These are phyloP conservation scores for Rhodotorula sp. DNA, from an alignment of 1,284 basidiomycete species.

Conservation along the genomic window DNA sequence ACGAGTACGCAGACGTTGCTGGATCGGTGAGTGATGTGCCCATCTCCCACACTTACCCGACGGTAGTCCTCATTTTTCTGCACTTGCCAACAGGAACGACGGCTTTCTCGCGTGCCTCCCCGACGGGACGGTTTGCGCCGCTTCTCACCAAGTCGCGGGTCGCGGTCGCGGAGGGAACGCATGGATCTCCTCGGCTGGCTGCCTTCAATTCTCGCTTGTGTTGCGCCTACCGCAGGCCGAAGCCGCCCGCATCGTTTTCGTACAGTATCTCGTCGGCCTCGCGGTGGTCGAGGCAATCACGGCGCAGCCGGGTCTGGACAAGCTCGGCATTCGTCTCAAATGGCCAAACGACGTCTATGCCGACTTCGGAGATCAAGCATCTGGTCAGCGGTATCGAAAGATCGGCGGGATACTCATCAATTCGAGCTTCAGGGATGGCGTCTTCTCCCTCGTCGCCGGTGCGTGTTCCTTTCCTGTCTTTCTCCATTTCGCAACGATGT, in stretches of 20 bases:
- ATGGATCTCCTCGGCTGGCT: constrained; percentile 91
- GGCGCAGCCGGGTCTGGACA: constrained; percentile 44
- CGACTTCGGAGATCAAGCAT: constrained; percentile 51
- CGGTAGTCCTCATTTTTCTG: constrained; percentile 6
- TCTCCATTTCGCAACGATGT: neutral
- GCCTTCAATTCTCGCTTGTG: constrained; percentile 80
- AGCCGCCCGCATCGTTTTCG: constrained; percentile 75
- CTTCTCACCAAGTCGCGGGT: constrained; percentile 82
- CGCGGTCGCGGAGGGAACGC: constrained; percentile 84
- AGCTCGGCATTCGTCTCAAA: constrained; percentile 71
- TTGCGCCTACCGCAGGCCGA: constrained; percentile 63
- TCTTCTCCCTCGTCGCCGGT: constrained; percentile 80
- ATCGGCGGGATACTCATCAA: constrained; percentile 90
- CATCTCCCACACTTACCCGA: neutral
- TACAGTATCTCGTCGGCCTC: constrained; percentile 91
- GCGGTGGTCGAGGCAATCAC: constrained; percentile 84
- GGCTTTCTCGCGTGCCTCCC: constrained; percentile 68
- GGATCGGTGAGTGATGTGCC: constrained; percentile 65
- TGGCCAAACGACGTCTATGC: constrained; percentile 99
- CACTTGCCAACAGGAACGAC: constrained; percentile 64
- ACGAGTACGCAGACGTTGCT: constrained; percentile 95
- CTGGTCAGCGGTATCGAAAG: constrained; percentile 58
- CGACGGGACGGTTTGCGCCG: constrained; percentile 74
- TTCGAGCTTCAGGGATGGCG: constrained; percentile 71
- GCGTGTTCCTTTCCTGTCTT: constrained; percentile 41